Percentiles rank a stretch among this genome's conserved stretches.
Conservation (phyloP, 257 asterid species). For the Solanum neorickii region DNA sequence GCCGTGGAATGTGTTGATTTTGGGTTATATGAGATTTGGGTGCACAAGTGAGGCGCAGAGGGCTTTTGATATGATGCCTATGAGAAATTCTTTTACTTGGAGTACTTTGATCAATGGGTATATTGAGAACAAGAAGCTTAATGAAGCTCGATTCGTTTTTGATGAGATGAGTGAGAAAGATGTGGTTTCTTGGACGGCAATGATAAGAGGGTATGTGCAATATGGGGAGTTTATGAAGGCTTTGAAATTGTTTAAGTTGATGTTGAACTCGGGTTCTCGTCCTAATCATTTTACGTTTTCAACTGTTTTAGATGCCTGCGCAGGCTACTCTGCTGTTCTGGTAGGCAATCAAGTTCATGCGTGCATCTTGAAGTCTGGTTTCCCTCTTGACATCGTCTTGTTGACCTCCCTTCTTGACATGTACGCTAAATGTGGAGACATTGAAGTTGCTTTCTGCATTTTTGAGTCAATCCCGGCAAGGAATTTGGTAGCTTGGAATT, state of each 20-base stretch:
- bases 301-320: neutral
- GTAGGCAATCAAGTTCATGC: neutral
- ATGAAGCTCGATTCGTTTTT: neutral
- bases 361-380: neutral
- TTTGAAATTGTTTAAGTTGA: slow-evolving; percentile 21
- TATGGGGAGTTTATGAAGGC: slow-evolving; percentile 24
- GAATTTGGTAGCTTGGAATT: slow-evolving; percentile 61
- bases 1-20: neutral
- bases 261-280: slow-evolving; percentile 18
- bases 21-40: neutral
- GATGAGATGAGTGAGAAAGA: slow-evolving; percentile 4
- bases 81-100: neutral
- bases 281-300: slow-evolving; percentile 32
- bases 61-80: neutral
- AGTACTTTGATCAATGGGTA: slow-evolving; percentile 1
- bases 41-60: neutral
- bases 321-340: neutral
- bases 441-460: slow-evolving; percentile 6
- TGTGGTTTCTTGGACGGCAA: slow-evolving; percentile 20
- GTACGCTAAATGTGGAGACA: slow-evolving; percentile 66
- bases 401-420: slow-evolving; percentile 59
- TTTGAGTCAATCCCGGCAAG: neutral
- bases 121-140: neutral
- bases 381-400: slow-evolving; percentile 47
- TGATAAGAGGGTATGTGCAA: slow-evolving; percentile 35